Percentiles rank a stretch among this genome's conserved stretches.
Evolutionary conservation across 192 early-diverging fungal genomes (phyloP).

Genomic region (Glomus cerebriforme): DNA sequence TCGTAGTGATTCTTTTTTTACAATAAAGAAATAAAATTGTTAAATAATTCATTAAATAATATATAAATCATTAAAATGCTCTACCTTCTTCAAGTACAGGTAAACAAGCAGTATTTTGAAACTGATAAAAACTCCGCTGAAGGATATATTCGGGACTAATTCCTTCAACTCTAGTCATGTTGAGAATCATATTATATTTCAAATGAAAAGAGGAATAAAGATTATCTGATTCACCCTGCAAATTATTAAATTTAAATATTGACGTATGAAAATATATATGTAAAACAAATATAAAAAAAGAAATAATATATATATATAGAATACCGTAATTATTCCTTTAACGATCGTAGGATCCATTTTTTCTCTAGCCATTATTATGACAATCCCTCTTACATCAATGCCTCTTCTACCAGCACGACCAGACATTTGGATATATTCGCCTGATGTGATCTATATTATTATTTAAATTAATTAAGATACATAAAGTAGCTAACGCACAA

Average conservation of each 20-base stretch:
- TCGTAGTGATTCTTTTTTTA: conserved; percentile 50
- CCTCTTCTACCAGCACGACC: conserved; percentile 97
- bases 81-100: conserved; percentile 71
- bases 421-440: conserved; percentile 99
- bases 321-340: conserved; percentile 87
- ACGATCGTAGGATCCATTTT: conserved; percentile 92
- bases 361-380: conserved; percentile 95
- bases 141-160: conserved; percentile 92
- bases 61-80: not conserved
- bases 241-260: too few species aligned
- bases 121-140: conserved; percentile 88
- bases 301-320: not conserved
- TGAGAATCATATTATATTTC: conserved; percentile 96
- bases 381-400: conserved; percentile 93
- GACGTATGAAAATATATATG: too few species aligned
- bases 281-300: not conserved
- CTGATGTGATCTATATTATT: conserved; percentile 57
- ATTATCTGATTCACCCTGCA: conserved; percentile 67
- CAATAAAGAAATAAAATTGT: not conserved
- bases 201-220: conserved; percentile 95
- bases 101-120: conserved; percentile 83
- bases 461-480: not conserved
- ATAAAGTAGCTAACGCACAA: not conserved
- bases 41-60: not conserved
- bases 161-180: conserved; percentile 92